Base-by-base conservation (phyloP, 139 green algal species). In the Chlamydomonas sp. region DNA sequence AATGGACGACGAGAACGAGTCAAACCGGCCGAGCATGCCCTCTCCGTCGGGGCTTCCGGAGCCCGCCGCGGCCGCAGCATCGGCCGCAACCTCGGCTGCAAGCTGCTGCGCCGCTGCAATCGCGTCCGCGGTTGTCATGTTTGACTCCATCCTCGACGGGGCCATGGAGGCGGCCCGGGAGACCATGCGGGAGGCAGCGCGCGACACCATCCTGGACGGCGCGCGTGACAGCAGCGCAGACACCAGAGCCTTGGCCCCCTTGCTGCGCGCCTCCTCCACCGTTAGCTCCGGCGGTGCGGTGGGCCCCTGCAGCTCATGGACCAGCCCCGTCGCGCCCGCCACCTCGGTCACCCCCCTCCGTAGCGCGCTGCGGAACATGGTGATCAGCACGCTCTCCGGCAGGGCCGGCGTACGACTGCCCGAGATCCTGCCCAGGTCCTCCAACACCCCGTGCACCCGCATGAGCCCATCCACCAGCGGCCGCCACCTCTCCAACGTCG, bases 291-390 rank as follows among this genome's bases (percentile, higher is more conserved):
- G 83, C 60, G 83, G 83, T 12, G 83, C 83, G 12, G 83, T 87
- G 72, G 83, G 83, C 6, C 83, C 83, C 73, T 87, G 83, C 83
- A 87, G 83, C 73, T 87, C 83, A 18, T 75, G 84, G 75, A 83
- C 84, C 75, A 83, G 84, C 63, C 17, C 63, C 58, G 17, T 3
- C 58, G 84, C 75, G 57, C 84, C 84, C 75, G 84, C 18, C 58
- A 79, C 74, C 75, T 88, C 84, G 31, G 63, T 7, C 49, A 88
- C 84, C 20, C 75, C 75, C 3, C 57, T 31, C 75, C 75, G 84
- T 75, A 88, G 75, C 75, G 84, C 75, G 14, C 63, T 58, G 4
- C 63, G 75, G 84, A 88, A 88, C 17, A 78, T 16, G 0, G 49
- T 15, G 20, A 83, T 7, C 49, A 88, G 75, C 84, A 66, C 75